Conservation (phyloP, 2,329 filamentous ascomycete genomes). For the Diaporthe helianthi region DNA sequence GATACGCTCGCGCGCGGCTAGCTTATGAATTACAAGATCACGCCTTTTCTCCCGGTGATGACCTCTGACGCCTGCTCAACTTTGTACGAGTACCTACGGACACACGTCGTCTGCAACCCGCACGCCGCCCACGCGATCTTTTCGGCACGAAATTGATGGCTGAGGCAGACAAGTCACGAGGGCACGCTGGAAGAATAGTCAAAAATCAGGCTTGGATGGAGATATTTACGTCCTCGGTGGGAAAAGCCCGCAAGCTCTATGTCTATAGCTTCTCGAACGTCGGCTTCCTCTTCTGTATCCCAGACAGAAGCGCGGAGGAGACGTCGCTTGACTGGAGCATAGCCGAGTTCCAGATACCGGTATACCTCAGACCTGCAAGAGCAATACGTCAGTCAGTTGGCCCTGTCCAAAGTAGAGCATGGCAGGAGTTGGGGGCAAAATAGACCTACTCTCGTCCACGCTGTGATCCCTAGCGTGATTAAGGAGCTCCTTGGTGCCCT, state of each 20-base stretch:
- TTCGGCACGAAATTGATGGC: background rate
- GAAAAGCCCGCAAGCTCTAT: background rate
- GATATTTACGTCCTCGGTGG: background rate
- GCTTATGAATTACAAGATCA: background rate
- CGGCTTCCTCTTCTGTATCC: slow-evolving; percentile 78
- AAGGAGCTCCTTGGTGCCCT: slow-evolving; percentile 86
- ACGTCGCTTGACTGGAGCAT: slow-evolving; percentile 85
- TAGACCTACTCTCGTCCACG: slow-evolving; percentile 73
- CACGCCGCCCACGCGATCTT: background rate
- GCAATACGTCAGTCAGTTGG: slow-evolving; percentile 28
- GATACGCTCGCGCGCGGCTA: slow-evolving; percentile 34
- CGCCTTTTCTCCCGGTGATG: background rate
- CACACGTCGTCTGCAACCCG: background rate
- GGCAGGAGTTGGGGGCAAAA: slow-evolving; percentile 17
- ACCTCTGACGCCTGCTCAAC: background rate
- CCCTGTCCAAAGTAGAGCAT: background rate
- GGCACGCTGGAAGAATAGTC: background rate
- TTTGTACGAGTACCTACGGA: background rate
- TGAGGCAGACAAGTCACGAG: background rate
- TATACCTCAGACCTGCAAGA: slow-evolving; percentile 74
- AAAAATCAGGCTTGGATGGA: background rate
- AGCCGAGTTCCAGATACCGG: slow-evolving; percentile 84
- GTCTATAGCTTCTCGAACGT: slow-evolving; percentile 82
- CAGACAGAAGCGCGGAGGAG: slow-evolving; percentile 74
- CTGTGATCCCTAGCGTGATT: slow-evolving; percentile 82